These are phyloP conservation scores for Salpingoeca rosetta DNA, from an alignment of 78 protist genomes.

Conservation along the genomic window DNA sequence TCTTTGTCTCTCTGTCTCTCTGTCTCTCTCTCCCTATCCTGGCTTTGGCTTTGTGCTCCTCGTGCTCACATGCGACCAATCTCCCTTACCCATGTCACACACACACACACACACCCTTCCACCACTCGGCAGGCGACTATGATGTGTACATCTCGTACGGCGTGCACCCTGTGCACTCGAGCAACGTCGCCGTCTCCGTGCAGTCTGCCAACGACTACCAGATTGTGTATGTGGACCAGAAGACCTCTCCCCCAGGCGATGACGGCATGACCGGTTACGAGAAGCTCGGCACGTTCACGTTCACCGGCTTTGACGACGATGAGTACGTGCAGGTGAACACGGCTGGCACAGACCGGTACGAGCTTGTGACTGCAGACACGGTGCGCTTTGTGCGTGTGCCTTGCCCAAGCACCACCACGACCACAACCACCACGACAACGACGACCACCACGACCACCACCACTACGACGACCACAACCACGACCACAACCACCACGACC, in stretches of 20 bases:
- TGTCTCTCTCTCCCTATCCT: too few species aligned
- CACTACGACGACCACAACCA: neutral
- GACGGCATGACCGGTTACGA: neutral
- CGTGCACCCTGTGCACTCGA: neutral
- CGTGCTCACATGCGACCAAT: too few species aligned
- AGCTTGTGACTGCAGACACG: neutral
- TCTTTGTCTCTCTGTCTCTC: too few species aligned
- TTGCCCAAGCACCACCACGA: neutral
- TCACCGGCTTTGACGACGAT: neutral
- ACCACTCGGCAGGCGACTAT: too few species aligned
- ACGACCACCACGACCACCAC: neutral
- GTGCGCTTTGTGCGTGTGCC: neutral
- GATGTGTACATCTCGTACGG: neutral
- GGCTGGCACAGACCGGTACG: neutral
- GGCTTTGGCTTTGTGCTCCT: too few species aligned
- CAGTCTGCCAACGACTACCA: neutral
- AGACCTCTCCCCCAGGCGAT: neutral
- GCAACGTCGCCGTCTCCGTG: neutral
- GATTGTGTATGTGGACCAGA: neutral
- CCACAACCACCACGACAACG: neutral
- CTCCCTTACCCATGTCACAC: too few species aligned
- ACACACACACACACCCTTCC: too few species aligned
- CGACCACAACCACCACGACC: neutral
- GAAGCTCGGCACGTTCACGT: neutral
- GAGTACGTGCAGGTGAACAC: neutral